Evolutionary conservation across 106 monocot species (phyloP).

Genomic region (Allium cepa): DNA sequence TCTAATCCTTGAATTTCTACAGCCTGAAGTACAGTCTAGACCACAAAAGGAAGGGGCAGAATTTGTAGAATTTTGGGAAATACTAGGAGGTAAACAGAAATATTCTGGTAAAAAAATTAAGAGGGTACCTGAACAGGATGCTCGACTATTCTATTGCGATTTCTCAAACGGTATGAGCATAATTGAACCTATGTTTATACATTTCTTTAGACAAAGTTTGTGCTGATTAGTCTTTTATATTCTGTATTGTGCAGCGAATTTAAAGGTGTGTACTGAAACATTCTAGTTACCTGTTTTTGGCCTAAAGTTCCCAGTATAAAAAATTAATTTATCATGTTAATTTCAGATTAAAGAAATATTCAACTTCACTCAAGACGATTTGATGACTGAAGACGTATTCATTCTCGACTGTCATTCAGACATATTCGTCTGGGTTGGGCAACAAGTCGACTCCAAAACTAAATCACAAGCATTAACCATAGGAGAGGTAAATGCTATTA

Average conservation of each 20-base stretch:
- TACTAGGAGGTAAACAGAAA: slow-evolving; percentile 76
- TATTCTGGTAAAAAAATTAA: slow-evolving; percentile 64
- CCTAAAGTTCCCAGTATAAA: neutral
- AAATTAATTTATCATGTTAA: neutral
- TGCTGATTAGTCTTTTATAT: slow-evolving; percentile 4
- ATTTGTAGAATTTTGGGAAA: slow-evolving; percentile 72
- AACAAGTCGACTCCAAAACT: slow-evolving; percentile 37
- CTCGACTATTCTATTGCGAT: slow-evolving; percentile 64
- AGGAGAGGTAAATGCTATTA: slow-evolving; percentile 53
- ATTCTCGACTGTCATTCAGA: slow-evolving; percentile 64
- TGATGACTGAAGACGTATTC: slow-evolving; percentile 87
- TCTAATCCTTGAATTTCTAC: slow-evolving; percentile 6
- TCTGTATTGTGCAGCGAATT: slow-evolving; percentile 14
- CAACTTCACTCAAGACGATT: slow-evolving; percentile 85
- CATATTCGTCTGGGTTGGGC: slow-evolving; percentile 82
- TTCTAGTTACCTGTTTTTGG: neutral
- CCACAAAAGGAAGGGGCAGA: slow-evolving; percentile 87
- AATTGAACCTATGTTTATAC: neutral
- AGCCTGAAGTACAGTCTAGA: slow-evolving; percentile 75
- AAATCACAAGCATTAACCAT: slow-evolving; percentile 52
- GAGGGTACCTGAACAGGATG: slow-evolving; percentile 70
- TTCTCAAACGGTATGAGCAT: slow-evolving; percentile 48
- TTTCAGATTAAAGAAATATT: slow-evolving; percentile 70
- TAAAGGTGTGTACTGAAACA: slow-evolving; percentile 20
- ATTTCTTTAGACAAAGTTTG: slow-evolving; percentile 5